A percentile compares a stretch with the other conserved stretches of the same genome.
Evolutionary conservation across 495 filamentous ascomycete species (phyloP).

Genomic region (Penicillium odoratum): DNA sequence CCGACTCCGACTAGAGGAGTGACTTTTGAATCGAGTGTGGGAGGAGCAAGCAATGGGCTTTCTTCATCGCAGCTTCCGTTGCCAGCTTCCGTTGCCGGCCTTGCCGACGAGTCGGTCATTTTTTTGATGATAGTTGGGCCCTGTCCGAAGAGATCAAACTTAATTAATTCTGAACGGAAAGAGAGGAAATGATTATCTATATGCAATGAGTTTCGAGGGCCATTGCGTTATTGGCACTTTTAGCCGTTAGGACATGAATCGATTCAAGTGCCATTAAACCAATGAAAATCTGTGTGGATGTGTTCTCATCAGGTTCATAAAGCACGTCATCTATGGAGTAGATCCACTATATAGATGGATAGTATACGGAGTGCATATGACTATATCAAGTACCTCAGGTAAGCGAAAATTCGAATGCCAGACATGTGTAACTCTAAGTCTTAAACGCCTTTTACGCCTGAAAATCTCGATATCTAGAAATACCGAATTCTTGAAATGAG

Average conservation of each 20-base stretch:
- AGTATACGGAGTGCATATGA: neutral
- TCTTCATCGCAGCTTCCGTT: constrained; percentile 25
- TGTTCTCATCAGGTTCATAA: constrained; percentile 22
- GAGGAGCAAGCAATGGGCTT: constrained; percentile 15
- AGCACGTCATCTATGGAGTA: constrained; percentile 23
- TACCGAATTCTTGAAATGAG: no score
- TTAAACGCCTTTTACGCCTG: no score
- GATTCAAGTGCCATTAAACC: neutral
- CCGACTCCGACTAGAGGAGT: constrained; percentile 24
- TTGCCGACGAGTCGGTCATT: no score
- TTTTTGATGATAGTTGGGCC: no score
- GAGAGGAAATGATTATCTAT: neutral
- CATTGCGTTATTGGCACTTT: constrained; percentile 9
- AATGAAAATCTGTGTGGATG: neutral
- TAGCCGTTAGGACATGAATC: neutral
- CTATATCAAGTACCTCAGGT: neutral
- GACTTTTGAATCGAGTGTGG: constrained; percentile 3
- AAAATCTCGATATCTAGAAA: no score
- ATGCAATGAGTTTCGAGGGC: constrained; percentile 3
- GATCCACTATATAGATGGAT: neutral
- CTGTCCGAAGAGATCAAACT: no score
- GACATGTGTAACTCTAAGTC: no score
- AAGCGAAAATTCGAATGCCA: neutral
- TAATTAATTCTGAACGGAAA: neutral
- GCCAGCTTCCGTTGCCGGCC: no score